Evolutionary conservation across 1,284 basidiomycete species (phyloP), one percentile per base, ranked within the genome.

Genomic region (Agroathelia rolfsii): DNA sequence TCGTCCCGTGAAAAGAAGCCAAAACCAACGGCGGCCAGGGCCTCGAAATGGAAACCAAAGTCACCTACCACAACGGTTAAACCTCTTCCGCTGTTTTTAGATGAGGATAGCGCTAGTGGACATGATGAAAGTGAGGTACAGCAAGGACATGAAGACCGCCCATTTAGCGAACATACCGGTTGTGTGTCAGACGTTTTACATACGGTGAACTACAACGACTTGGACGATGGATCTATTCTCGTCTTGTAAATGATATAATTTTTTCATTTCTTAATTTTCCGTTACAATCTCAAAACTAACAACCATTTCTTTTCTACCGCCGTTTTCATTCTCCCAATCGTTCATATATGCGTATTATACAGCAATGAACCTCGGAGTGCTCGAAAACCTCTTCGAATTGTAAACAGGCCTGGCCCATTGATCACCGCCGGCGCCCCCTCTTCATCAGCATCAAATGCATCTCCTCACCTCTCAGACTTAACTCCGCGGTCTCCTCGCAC

Each of bases 311-410:
- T 29, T 16, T 16, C 54, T 50, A n/a, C n/a, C n/a, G n/a, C n/a
- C n/a, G n/a, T n/a, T n/a, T n/a, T n/a, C n/a, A n/a, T n/a, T n/a
- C n/a, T n/a, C n/a, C n/a, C n/a, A n/a, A n/a, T n/a, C n/a, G n/a
- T n/a, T n/a, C n/a, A n/a, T n/a, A n/a, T n/a, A n/a, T n/a, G n/a
- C n/a, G n/a, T n/a, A n/a, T n/a, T n/a, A n/a, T 28, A 30, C 32
- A 69, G 66, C 11, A 48, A 74, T 37, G 70, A 70, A 37, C 68
- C 70, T 6, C 62, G 49, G 29, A 53, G 52, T 28, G 58, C 64
- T 8, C 58, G 56, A 21, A 70, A 55, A 39, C 74, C 70, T 5
- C 41, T 64, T 18, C 58, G 47, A n/a, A 39, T 37, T 21, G 38
- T 35, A 20, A 30, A 27, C 29, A 46, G 37, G 8, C 11, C 47